Percentiles rank a stretch among this genome's conserved stretches.
Conservation (phyloP, 140 eudicot species). For the Stevia rebaudiana region DNA sequence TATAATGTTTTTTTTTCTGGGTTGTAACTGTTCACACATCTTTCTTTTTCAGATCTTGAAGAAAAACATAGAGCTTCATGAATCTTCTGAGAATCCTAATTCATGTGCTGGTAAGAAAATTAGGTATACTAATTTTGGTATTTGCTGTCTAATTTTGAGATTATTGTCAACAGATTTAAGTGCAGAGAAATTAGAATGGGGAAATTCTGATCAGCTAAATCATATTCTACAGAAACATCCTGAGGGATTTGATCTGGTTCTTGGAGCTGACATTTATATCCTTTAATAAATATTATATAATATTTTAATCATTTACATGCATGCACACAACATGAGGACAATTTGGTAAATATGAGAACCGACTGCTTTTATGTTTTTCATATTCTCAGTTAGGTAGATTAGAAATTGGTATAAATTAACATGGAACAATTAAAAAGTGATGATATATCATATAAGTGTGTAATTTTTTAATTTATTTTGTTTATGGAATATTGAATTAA, state of each 20-base stretch:
- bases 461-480: neutral
- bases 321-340: neutral
- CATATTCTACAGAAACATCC: conserved; percentile 42
- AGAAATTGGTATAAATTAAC: neutral
- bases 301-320: neutral
- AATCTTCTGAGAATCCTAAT: conserved; percentile 43
- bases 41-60: conserved; percentile 63
- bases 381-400: neutral
- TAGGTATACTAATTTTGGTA: conserved; percentile 6
- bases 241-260: conserved; percentile 79
- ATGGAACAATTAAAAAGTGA: neutral
- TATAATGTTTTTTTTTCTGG: conserved; percentile 7
- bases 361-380: neutral
- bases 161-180: conserved; percentile 36
- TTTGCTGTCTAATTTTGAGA: conserved; percentile 17
- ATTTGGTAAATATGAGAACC: neutral
- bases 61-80: conserved; percentile 69
- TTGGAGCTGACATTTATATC: conserved; percentile 99
- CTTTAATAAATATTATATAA: conserved; percentile 23
- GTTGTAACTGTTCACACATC: conserved; percentile 16
- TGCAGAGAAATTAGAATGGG: conserved; percentile 93
- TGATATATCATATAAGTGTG: neutral
- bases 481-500: neutral
- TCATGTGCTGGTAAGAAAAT: conserved; percentile 48
- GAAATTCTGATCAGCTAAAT: conserved; percentile 59